Evolutionary conservation across 495 filamentous ascomycete genomes (phyloP).

Genomic region (Aspergillus olivimuriae): DNA sequence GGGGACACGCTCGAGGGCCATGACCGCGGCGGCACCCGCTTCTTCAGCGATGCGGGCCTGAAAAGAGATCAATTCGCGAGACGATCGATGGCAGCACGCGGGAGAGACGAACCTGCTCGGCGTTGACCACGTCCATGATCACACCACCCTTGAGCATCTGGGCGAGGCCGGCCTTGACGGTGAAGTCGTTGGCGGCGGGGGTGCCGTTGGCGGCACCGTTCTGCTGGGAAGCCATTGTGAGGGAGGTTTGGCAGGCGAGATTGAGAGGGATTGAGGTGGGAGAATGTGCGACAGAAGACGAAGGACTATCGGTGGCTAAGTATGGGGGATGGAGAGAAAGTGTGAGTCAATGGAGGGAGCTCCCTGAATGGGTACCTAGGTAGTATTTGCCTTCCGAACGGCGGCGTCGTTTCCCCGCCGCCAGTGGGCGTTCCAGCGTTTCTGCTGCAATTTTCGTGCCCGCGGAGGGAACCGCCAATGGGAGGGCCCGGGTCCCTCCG

Average conservation of each 20-base stretch:
- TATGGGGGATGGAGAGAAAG: not conserved
- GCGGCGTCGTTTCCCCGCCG: no score
- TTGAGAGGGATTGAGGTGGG: not conserved
- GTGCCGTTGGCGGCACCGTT: slow-evolving; percentile 20
- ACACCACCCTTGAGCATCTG: slow-evolving; percentile 98
- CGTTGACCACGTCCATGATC: slow-evolving; percentile 98
- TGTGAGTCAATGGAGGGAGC: not conserved
- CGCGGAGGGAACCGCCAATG: slow-evolving; percentile 6
- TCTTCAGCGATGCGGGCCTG: slow-evolving; percentile 94
- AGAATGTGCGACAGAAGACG: no score
- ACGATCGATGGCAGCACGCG: not conserved
- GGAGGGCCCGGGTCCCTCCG: slow-evolving; percentile 7
- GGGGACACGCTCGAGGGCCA: slow-evolving; percentile 96
- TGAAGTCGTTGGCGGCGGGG: slow-evolving; percentile 47
- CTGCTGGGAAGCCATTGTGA: slow-evolving; percentile 32
- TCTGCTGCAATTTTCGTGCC: no score
- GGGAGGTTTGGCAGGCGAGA: not conserved
- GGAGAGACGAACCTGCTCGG: slow-evolving; percentile 59
- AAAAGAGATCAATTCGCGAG: slow-evolving; percentile 2
- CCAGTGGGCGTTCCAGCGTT: no score
- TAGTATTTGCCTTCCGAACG: no score
- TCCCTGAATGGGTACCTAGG: no score
- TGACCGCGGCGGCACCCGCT: slow-evolving; percentile 91
- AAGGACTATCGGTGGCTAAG: no score
- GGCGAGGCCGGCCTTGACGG: slow-evolving; percentile 87